phyloP scores from a whole-genome alignment of 2,329 filamentous ascomycete genomes.

The Colletotrichum incanum region DNA sequence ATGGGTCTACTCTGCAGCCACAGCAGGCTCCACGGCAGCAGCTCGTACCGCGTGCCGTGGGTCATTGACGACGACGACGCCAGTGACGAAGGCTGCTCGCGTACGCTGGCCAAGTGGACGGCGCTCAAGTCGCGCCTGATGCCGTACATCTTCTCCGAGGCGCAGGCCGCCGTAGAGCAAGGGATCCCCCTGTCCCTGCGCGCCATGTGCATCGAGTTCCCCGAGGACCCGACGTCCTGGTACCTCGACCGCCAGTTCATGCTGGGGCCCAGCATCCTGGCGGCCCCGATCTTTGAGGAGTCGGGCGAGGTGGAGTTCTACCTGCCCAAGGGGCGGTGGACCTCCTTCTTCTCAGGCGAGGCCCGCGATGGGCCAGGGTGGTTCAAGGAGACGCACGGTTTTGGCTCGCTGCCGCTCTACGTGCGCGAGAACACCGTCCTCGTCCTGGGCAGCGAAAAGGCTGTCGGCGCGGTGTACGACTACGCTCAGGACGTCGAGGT shows the following conservation, averaged over 20 bases:
- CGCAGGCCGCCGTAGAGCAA: slow-evolving; percentile 56
- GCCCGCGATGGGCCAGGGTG: slow-evolving; percentile 67
- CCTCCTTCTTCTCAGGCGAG: slow-evolving; percentile 65
- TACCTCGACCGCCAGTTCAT: slow-evolving; percentile 81
- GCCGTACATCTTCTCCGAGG: slow-evolving; percentile 67
- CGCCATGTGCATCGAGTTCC: slow-evolving; percentile 79
- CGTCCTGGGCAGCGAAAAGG: slow-evolving; percentile 59
- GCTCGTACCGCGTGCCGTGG: slow-evolving; percentile 83
- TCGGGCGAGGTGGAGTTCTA: slow-evolving; percentile 78
- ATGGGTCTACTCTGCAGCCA: slow-evolving; percentile 81
- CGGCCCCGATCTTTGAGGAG: slow-evolving; percentile 76
- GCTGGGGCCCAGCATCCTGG: slow-evolving; percentile 76
- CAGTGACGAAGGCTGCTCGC: slow-evolving; percentile 68
- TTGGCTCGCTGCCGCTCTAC: slow-evolving; percentile 72
- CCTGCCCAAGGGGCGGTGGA: slow-evolving; percentile 66
- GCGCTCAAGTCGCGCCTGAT: slow-evolving; percentile 67
- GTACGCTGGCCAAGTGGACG: slow-evolving; percentile 63
- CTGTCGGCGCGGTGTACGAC: slow-evolving; percentile 62
- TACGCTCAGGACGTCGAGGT: slow-evolving; percentile 65
- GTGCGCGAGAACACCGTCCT: slow-evolving; percentile 69
- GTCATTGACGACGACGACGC: slow-evolving; percentile 76
- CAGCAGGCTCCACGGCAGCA: slow-evolving; percentile 79
- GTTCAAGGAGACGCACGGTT: slow-evolving; percentile 73
- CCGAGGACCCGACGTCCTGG: slow-evolving; percentile 78
- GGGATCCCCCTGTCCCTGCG: slow-evolving; percentile 76